Evolutionary conservation across 805 yeast species (phyloP).

Genomic region (Torulaspora gathmanii): DNA sequence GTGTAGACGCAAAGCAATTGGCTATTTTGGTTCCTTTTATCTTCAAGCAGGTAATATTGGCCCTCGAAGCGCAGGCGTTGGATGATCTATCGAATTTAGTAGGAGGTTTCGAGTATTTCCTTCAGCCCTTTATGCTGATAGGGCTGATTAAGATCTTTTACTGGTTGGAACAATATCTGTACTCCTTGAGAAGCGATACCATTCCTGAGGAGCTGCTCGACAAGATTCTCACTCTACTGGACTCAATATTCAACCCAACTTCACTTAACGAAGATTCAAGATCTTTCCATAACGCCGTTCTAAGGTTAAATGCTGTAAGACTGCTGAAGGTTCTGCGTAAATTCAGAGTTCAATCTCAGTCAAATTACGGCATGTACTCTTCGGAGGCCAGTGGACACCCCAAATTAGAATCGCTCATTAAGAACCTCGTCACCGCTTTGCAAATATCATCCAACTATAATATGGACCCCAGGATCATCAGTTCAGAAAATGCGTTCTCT

Average conservation of each 20-base stretch:
- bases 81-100: constrained; percentile 56
- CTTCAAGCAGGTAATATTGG: constrained; percentile 64
- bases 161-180: constrained; percentile 45
- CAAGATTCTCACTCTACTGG: constrained; percentile 38
- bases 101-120: constrained; percentile 81
- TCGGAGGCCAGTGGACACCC: constrained; percentile 32
- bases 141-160: constrained; percentile 51
- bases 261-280: constrained; percentile 45
- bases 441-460: constrained; percentile 29
- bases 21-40: constrained; percentile 67
- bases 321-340: constrained; percentile 25
- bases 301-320: constrained; percentile 31
- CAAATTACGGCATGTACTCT: constrained; percentile 32
- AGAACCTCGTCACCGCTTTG: constrained; percentile 20
- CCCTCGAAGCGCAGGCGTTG: constrained; percentile 47
- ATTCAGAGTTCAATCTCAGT: constrained; percentile 23
- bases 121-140: constrained; percentile 69
- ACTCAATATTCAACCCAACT: constrained; percentile 40
- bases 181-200: constrained; percentile 26
- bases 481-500: constrained; percentile 24
- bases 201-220: constrained; percentile 30
- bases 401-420: constrained; percentile 25
- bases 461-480: constrained; percentile 26
- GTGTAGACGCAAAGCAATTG: constrained; percentile 61
- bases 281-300: constrained; percentile 41